Conservation (phyloP, 768 basidiomycete species). For the Trametes cingulata region DNA sequence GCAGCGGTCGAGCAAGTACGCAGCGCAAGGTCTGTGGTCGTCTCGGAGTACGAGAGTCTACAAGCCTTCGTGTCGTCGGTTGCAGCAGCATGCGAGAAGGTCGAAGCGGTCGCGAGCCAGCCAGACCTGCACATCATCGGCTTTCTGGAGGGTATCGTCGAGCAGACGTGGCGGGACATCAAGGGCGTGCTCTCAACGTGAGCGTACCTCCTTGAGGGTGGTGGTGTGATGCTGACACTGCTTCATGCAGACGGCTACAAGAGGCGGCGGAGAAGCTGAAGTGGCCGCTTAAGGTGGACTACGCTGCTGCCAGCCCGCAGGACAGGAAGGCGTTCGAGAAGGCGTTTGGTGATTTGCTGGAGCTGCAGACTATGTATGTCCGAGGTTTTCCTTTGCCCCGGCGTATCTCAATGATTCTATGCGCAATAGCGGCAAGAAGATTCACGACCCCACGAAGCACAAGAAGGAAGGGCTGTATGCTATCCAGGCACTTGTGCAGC, state of each 20-base stretch:
- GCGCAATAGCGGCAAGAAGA: slow-evolving; percentile 56
- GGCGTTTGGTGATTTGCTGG: slow-evolving; percentile 75
- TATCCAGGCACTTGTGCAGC: slow-evolving; percentile 79
- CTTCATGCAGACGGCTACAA: slow-evolving; percentile 55
- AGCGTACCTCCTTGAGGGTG: slow-evolving; percentile 22
- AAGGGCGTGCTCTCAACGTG: slow-evolving; percentile 65
- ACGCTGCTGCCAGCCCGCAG: slow-evolving; percentile 47
- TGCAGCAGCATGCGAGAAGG: slow-evolving; percentile 41
- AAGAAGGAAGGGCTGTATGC: slow-evolving; percentile 71
- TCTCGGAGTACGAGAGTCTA: slow-evolving; percentile 57
- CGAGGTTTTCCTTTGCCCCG: too few species aligned
- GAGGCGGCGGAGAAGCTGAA: slow-evolving; percentile 68
- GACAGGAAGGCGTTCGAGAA: slow-evolving; percentile 68
- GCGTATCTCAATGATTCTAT: too few species aligned
- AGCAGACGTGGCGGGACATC: slow-evolving; percentile 77
- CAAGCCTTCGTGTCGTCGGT: slow-evolving; percentile 61
- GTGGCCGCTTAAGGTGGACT: slow-evolving; percentile 85
- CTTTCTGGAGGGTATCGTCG: slow-evolving; percentile 63
- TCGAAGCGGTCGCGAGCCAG: slow-evolving; percentile 47
- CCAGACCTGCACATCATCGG: slow-evolving; percentile 58
- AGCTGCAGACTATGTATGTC: slow-evolving; percentile 79
- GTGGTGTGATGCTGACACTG: slow-evolving; percentile 1
- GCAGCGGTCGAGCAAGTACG: slow-evolving; percentile 55
- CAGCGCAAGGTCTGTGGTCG: slow-evolving; percentile 36
- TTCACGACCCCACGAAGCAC: slow-evolving; percentile 34